phyloP scores from a whole-genome alignment of 805 yeast species.

The Yarrowia sp. region DNA sequence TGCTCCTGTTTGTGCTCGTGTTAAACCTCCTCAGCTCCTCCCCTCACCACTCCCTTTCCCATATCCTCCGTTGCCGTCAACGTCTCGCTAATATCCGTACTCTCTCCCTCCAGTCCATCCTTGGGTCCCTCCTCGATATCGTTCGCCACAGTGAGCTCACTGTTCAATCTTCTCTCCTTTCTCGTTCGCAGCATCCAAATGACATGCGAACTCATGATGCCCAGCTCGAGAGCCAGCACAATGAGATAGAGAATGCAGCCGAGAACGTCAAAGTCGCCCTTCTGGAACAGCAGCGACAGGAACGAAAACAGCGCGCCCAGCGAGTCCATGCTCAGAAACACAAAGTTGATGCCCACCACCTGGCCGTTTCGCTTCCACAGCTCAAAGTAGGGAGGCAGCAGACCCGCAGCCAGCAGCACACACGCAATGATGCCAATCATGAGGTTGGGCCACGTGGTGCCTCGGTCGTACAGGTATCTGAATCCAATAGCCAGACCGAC shows the following conservation, averaged over 20 bases:
- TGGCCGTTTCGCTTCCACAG: constrained; percentile 77
- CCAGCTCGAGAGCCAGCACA: constrained; percentile 77
- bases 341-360: constrained; percentile 87
- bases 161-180: constrained; percentile 37
- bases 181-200: constrained; percentile 64
- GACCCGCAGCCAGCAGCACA: constrained; percentile 73
- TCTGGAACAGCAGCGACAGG: constrained; percentile 60
- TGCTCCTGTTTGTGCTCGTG: too few relatives aligned
- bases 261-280: constrained; percentile 73
- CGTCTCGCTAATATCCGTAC: constrained; percentile 2
- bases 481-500: constrained; percentile 76
- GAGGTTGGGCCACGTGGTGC: constrained; percentile 74
- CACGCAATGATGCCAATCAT: constrained; percentile 84
- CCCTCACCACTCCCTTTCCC: not conserved
- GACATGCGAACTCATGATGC: constrained; percentile 72
- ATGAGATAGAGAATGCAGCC: constrained; percentile 78
- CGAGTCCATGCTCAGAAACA: constrained; percentile 77
- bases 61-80: not conserved
- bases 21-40: not conserved
- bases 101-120: not conserved
- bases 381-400: constrained; percentile 89
- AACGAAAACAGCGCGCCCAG: constrained; percentile 83
- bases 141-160: constrained; percentile 2
- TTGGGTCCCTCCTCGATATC: not conserved
- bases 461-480: constrained; percentile 59